Evolutionary conservation across 2,329 filamentous ascomycete genomes (phyloP).

Genomic region (Exophiala xenobiotica): DNA sequence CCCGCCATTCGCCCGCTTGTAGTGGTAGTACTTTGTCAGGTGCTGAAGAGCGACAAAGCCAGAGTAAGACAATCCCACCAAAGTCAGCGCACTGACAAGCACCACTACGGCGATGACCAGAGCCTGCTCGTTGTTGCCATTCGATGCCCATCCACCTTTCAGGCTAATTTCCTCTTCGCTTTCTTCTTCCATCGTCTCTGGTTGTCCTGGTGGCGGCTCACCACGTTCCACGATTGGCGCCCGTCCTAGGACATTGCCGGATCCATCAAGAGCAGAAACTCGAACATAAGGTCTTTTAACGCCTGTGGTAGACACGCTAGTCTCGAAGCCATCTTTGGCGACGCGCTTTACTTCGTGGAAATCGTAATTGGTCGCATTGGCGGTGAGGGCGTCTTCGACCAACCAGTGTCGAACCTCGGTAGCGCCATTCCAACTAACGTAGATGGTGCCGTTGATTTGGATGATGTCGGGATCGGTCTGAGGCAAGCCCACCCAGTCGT

Average conservation of each 20-base stretch:
- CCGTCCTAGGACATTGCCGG: neutral
- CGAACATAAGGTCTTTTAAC: neutral
- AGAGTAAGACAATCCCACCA: too few relatives aligned
- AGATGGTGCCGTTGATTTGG: conserved; percentile 41
- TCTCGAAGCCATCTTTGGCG: conserved; percentile 12
- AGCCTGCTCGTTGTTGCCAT: too few relatives aligned
- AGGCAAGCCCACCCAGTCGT: conserved; percentile 53
- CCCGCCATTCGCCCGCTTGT: too few relatives aligned
- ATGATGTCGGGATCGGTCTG: conserved; percentile 1
- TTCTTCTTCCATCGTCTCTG: too few relatives aligned
- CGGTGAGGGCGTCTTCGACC: conserved; percentile 1
- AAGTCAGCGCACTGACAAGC: too few relatives aligned
- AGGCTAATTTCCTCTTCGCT: too few relatives aligned
- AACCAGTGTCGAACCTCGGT: conserved; percentile 37
- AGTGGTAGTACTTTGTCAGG: too few relatives aligned
- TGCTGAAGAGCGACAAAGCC: too few relatives aligned
- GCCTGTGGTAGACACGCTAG: neutral
- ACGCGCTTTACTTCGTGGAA: conserved; percentile 5
- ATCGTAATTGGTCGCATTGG: neutral
- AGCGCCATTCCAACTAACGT: conserved; percentile 48
- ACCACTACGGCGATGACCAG: too few relatives aligned
- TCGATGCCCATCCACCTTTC: too few relatives aligned
- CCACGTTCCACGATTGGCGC: too few relatives aligned
- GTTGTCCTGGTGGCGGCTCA: too few relatives aligned
- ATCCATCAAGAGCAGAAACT: conserved; percentile 23